These are phyloP conservation scores for Cordyceps tenuipes DNA, from an alignment of 2,329 filamentous ascomycete genomes.

Conservation along the genomic window DNA sequence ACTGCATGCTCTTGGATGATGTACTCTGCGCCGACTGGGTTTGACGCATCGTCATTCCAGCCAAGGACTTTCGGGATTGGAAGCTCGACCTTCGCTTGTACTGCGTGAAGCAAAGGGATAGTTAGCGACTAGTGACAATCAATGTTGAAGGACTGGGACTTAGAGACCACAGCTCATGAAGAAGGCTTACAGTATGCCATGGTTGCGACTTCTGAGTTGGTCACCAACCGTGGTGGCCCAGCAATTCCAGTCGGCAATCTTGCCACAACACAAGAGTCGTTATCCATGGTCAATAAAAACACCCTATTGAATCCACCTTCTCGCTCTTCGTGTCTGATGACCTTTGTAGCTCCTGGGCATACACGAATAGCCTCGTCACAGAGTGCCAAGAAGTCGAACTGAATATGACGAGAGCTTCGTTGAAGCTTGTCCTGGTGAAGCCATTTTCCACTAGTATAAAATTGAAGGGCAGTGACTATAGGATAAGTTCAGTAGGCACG, in stretches of 20 bases:
- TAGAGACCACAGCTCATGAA: too few relatives aligned
- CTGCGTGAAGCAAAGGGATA: background rate
- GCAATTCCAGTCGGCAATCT: background rate
- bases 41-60: background rate
- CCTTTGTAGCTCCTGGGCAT: background rate
- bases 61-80: background rate
- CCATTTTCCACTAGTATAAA: background rate
- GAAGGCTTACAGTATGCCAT: background rate
- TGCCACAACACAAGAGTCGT: background rate
- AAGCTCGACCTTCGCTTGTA: background rate
- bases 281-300: background rate
- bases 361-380: background rate
- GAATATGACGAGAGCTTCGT: background rate
- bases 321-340: background rate
- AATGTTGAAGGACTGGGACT: background rate
- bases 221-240: background rate
- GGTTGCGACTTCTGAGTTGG: conserved; percentile 1
- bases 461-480: background rate
- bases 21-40: background rate
- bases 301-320: background rate
- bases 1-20: background rate
- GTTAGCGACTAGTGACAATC: background rate
- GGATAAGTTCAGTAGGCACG: background rate
- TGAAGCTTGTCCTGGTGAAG: background rate
- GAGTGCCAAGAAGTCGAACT: background rate